phyloP scores from a whole-genome alignment of 2,329 filamentous ascomycete species.

The Ceratocystis alfenasii region DNA sequence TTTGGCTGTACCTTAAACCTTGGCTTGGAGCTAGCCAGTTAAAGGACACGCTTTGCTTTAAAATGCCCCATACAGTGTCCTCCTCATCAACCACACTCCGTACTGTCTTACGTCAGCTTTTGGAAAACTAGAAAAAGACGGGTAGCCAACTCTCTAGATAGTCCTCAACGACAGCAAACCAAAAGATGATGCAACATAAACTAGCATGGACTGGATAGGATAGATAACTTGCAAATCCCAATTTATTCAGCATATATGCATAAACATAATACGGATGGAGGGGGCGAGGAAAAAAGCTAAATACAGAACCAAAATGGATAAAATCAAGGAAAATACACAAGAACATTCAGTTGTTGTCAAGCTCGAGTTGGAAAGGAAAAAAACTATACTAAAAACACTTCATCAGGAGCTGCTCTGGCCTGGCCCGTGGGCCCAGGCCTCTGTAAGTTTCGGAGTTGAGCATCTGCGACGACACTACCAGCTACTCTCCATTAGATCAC shows the following conservation, averaged over 20 bases:
- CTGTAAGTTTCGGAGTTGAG: not conserved
- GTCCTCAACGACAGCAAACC: too few relatives aligned
- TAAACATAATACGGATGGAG: not conserved
- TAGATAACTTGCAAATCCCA: not conserved
- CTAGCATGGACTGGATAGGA: not conserved
- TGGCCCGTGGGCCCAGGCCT: not conserved
- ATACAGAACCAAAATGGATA: not conserved
- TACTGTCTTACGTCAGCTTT: not conserved
- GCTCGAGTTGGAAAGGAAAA: not conserved
- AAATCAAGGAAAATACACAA: not conserved
- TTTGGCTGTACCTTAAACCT: too few relatives aligned
- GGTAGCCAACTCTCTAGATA: too few relatives aligned
- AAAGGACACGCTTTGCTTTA: constrained; percentile 22
- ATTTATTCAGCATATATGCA: not conserved
- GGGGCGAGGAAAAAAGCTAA: not conserved
- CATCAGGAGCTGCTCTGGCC: not conserved
- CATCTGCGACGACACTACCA: not conserved
- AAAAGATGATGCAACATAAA: too few relatives aligned
- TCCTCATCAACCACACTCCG: not conserved
- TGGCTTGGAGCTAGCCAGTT: not conserved
- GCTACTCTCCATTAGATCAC: not conserved
- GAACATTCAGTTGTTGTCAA: not conserved
- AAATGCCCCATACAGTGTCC: constrained; percentile 15
- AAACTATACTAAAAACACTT: not conserved
- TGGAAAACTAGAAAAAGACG: too few relatives aligned